Percentiles rank a stretch among this genome's conserved stretches.
phyloP scores from a whole-genome alignment of 2,329 filamentous ascomycete species.

The Ophiostoma himal-ulmi region DNA sequence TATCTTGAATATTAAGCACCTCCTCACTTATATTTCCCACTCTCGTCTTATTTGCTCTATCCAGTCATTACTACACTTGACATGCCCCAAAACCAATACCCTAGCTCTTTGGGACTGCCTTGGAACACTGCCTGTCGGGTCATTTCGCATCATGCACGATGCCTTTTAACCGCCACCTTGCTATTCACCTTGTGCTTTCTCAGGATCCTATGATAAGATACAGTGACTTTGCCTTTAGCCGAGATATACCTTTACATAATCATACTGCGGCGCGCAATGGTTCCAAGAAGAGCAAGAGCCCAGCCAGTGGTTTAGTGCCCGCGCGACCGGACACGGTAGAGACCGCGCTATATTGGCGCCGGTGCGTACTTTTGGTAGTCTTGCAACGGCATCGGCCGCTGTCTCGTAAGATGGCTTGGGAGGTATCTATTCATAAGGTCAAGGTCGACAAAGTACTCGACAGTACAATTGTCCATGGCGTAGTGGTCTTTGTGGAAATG shows the following conservation, averaged over 20 bases:
- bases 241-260: not conserved
- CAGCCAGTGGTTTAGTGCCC: not conserved
- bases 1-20: not conserved
- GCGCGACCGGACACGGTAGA: not conserved
- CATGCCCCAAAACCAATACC: not conserved
- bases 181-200: not conserved
- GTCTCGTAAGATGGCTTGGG: not conserved
- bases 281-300: slow-evolving; percentile 16
- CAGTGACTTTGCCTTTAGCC: no score
- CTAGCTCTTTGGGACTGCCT: not conserved
- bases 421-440: no score
- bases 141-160: not conserved
- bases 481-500: not conserved
- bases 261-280: slow-evolving; percentile 20
- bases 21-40: no score
- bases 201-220: no score
- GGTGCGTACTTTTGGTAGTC: not conserved
- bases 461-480: not conserved
- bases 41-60: not conserved
- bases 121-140: not conserved
- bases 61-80: not conserved
- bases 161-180: not conserved
- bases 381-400: not conserved
- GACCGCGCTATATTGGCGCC: not conserved
- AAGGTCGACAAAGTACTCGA: no score